These are phyloP conservation scores for Fusarium avenaceum DNA, from an alignment of 2,329 filamentous ascomycete genomes.

Conservation along the genomic window DNA sequence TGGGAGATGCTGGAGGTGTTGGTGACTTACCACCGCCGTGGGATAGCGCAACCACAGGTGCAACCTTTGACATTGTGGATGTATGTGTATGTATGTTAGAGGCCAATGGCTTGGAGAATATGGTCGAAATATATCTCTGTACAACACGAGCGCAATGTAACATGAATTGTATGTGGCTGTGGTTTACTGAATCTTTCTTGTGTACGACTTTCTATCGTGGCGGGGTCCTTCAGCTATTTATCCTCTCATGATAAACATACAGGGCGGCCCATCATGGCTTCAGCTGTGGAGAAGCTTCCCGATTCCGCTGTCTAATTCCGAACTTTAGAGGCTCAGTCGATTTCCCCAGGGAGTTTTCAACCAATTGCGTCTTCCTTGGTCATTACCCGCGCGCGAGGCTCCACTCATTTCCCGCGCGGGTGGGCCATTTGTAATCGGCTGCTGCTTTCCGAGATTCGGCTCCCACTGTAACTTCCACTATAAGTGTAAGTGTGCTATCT, in stretches of 20 bases:
- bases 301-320: conserved; percentile 30
- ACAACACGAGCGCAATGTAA: conserved; percentile 15
- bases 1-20: no score
- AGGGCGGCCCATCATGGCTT: conserved; percentile 39
- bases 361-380: conserved; percentile 37
- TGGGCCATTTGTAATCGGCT: conserved; percentile 36
- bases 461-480: background rate
- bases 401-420: conserved; percentile 15
- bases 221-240: conserved; percentile 36
- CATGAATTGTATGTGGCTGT: conserved; percentile 26
- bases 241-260: conserved; percentile 23
- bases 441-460: conserved; percentile 21
- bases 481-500: background rate
- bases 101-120: background rate
- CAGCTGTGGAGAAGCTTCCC: conserved; percentile 30
- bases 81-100: conserved; percentile 12
- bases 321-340: background rate
- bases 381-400: conserved; percentile 50
- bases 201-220: background rate
- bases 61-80: conserved; percentile 56
- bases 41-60: conserved; percentile 62
- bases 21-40: conserved; percentile 61
- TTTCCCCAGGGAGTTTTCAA: conserved; percentile 2
- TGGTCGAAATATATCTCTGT: conserved; percentile 20
- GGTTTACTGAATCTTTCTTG: background rate